A percentile compares a stretch with the other conserved stretches of the same genome.
These are phyloP conservation scores for Bauhinia variegata DNA, from an alignment of 306 rosid genomes.

Conservation along the genomic window DNA sequence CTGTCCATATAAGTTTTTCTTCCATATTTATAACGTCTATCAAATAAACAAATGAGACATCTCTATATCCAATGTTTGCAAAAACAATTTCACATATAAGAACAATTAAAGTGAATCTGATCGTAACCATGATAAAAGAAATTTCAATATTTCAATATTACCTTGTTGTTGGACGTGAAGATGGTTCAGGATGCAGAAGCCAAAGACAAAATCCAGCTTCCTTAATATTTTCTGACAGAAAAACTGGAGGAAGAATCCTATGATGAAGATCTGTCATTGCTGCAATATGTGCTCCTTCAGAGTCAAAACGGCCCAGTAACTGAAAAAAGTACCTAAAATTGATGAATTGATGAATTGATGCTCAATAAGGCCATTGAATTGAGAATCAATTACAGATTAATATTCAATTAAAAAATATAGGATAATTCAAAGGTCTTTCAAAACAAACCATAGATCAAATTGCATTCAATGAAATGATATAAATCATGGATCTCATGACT, in stretches of 20 bases:
- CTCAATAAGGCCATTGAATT: slow-evolving; percentile 22
- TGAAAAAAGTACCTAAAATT: slow-evolving; percentile 56
- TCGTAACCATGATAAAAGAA: slow-evolving; percentile 26
- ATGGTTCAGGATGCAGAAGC: slow-evolving; percentile 88
- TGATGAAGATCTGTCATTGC: slow-evolving; percentile 80
- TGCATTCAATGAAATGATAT: background rate
- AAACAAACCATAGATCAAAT: slow-evolving; percentile 14
- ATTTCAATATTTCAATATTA: slow-evolving; percentile 49
- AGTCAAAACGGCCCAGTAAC: slow-evolving; percentile 82
- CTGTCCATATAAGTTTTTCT: background rate
- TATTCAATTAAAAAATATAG: slow-evolving; percentile 26
- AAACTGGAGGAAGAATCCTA: slow-evolving; percentile 87
- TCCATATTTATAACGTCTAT: slow-evolving; percentile 4
- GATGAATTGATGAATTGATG: slow-evolving; percentile 36
- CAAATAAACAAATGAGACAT: slow-evolving; percentile 9
- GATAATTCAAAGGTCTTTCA: too few relatives aligned
- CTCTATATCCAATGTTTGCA: background rate
- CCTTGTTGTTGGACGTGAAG: slow-evolving; percentile 90
- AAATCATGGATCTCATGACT: background rate
- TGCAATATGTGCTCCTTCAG: slow-evolving; percentile 56
- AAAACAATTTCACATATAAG: background rate
- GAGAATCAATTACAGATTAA: slow-evolving; percentile 26
- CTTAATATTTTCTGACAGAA: slow-evolving; percentile 75
- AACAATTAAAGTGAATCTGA: slow-evolving; percentile 12
- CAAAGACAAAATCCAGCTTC: slow-evolving; percentile 96